Conservation (phyloP, 106 monocot species). For the Phalaenopsis equestris region DNA sequence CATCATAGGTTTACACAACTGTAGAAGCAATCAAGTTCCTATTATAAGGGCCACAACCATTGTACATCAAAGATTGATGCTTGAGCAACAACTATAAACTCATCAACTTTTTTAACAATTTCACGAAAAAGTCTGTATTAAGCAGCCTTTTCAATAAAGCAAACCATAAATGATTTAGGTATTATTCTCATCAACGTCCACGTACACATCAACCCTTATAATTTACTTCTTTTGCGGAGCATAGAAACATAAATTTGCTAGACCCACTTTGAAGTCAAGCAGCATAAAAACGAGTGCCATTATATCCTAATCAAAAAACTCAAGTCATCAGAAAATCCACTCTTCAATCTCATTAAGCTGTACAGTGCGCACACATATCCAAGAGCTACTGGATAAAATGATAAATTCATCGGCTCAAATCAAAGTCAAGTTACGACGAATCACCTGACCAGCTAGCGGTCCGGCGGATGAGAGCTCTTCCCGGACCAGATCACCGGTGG, state of each 20-base stretch:
- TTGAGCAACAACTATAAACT: not conserved
- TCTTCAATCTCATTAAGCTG: not conserved
- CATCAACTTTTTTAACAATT: no score
- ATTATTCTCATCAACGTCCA: not conserved
- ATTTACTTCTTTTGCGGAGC: not conserved
- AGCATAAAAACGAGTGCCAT: not conserved
- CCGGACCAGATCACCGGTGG: conserved; percentile 96
- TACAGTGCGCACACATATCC: not conserved
- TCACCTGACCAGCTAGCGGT: conserved; percentile 60
- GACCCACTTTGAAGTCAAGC: not conserved
- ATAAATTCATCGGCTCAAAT: not conserved
- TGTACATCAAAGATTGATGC: not conserved
- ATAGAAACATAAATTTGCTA: not conserved
- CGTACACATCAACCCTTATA: not conserved
- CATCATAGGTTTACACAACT: not conserved
- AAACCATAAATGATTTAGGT: not conserved
- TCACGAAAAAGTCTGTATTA: not conserved
- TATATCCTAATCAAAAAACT: not conserved
- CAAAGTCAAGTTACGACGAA: not conserved
- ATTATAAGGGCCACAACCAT: not conserved
- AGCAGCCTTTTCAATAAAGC: not conserved
- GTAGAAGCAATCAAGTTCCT: not conserved
- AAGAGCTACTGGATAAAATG: not conserved
- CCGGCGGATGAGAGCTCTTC: conserved; percentile 69
- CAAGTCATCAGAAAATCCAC: not conserved